These are phyloP conservation scores for Metschnikowia dekortorum DNA, from an alignment of 805 yeast species.

Conservation along the genomic window DNA sequence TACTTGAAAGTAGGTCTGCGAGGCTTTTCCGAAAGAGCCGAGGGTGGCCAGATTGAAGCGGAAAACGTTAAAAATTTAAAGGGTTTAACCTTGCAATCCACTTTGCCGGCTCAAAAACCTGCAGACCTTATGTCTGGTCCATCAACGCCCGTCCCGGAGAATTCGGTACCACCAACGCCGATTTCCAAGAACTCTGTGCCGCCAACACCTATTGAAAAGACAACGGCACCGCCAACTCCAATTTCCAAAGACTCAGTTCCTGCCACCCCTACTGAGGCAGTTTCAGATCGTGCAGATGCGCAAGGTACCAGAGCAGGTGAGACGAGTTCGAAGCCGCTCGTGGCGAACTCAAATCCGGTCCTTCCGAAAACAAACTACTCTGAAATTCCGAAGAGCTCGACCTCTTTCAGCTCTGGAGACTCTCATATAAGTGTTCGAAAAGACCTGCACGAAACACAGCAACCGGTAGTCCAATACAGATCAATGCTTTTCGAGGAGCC, in stretches of 20 bases:
- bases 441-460: neutral
- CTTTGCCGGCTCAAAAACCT: neutral
- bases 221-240: neutral
- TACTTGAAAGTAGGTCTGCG: conserved; percentile 1
- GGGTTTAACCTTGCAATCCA: neutral
- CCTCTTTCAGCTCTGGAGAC: neutral
- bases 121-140: neutral
- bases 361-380: neutral
- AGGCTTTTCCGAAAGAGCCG: neutral
- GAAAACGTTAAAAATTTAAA: neutral
- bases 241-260: neutral
- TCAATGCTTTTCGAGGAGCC: neutral
- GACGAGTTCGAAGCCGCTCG: neutral
- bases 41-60: neutral
- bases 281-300: neutral
- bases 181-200: conserved; percentile 1
- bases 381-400: neutral
- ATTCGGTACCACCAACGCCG: conserved; percentile 1
- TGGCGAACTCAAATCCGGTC: neutral
- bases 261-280: neutral
- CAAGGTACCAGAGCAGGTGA: neutral
- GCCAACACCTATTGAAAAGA: neutral
- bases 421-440: neutral
- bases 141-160: neutral
- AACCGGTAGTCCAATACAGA: neutral